Evolutionary conservation across 306 rosid genomes (phyloP).

Genomic region (Castanopsis chinensis): DNA sequence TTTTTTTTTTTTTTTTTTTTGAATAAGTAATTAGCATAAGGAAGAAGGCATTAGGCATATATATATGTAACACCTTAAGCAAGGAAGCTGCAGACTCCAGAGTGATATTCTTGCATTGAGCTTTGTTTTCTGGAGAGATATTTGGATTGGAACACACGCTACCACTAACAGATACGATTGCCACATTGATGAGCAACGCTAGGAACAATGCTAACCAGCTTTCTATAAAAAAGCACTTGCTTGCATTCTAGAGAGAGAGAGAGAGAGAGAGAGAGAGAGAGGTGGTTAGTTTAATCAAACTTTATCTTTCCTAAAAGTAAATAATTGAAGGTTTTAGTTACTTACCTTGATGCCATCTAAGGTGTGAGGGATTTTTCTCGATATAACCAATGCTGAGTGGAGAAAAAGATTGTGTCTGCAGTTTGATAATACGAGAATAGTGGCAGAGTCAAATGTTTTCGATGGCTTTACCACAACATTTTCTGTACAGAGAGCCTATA

Average conservation of each 20-base stretch:
- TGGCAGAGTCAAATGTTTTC: neutral
- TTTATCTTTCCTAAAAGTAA: neutral
- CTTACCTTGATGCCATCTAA: constrained; percentile 6
- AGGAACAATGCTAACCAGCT: constrained; percentile 2
- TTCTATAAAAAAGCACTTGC: constrained; percentile 12
- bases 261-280: neutral
- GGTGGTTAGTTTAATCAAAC: neutral
- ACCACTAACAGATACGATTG: neutral
- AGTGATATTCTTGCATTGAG: constrained; percentile 8
- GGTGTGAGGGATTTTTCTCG: constrained; percentile 13
- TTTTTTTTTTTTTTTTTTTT: too few species aligned
- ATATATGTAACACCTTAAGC: neutral
- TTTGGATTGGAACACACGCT: constrained; percentile 10
- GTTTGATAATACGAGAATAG: neutral
- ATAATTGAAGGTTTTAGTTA: neutral
- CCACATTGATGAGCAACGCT: constrained; percentile 15
- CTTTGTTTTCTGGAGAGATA: neutral
- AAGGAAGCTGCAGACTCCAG: constrained; percentile 13
- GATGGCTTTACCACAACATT: neutral
- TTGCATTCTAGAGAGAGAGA: neutral
- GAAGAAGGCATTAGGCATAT: neutral
- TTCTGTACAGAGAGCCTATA: neutral
- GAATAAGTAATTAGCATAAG: neutral
- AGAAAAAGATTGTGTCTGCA: constrained; percentile 25
- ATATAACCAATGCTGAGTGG: constrained; percentile 17